Base-by-base conservation (phyloP, 129 eudicot species). In the Escallonia rubra region DNA sequence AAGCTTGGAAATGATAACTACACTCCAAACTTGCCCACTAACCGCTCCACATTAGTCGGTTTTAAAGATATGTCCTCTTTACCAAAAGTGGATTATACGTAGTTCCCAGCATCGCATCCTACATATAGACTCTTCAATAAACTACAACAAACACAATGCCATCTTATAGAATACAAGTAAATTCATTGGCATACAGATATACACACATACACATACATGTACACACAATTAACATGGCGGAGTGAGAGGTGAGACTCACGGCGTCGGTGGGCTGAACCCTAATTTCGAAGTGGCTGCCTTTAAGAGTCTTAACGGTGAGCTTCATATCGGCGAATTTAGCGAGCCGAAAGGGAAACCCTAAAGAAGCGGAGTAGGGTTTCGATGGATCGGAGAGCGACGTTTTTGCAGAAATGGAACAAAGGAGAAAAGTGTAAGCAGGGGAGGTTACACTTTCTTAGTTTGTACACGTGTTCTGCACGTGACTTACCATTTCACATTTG, bases 211-310 rank as follows among this genome's bases (percentile, higher is more conserved):
- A 54, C n/a, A 54, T 11, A 54, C 4, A 52, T 16, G 1, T 47
- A 8, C 39, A 49, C 34, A 23, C 34, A 23, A 23, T 41, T 41
- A n/a, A 55, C 4, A n/a, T 40, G 5, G 6, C 7, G 13, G 14
- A 68, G 40, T 48, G 10, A 41, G 69, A 73, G 41, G 44, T 52
- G 71, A 54, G 23, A 79, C 96, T 86, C 59, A 93, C 96, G 64
- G 98, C 89, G 81, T 93, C 98, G 55, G 79, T 71, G 40, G 90
- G 89, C 34, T 84, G 96, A 79, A 86, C 98, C 84, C 83, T 83
- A 78, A 93, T 93, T 64, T 89, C 88, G 55, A 93, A 93, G 80
- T 89, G 98, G 80, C 92, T 93, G n/a, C 98, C 98, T 57, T 88
- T 92, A 41, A 92, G 95, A 80, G 98, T 92, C 72, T 89, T 92